These are phyloP conservation scores for Tetrapisispora nanseiensis DNA, from an alignment of 805 yeast genomes.

Conservation along the genomic window DNA sequence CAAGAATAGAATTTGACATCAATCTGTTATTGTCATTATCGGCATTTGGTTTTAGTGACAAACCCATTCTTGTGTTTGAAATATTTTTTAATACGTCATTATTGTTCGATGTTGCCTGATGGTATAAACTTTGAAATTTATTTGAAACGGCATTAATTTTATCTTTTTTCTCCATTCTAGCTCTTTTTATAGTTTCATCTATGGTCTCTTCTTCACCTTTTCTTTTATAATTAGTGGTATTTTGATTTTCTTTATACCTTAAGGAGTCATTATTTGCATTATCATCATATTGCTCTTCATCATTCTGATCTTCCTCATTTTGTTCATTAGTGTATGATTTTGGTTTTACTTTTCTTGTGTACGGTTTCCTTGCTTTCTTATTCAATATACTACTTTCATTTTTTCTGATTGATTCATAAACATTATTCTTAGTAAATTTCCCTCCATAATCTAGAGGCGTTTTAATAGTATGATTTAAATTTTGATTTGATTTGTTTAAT, in stretches of 20 bases:
- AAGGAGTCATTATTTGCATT: not conserved
- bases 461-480: conserved; percentile 6
- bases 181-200: not conserved
- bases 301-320: not conserved
- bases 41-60: not conserved
- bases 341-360: conserved; percentile 1
- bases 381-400: conserved; percentile 2
- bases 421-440: conserved; percentile 31
- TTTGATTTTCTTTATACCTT: not conserved
- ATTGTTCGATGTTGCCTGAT: not conserved
- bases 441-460: conserved; percentile 59
- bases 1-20: not conserved
- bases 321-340: not conserved
- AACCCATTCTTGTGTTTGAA: not conserved
- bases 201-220: conserved; percentile 4
- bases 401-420: conserved; percentile 4
- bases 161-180: not conserved
- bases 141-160: not conserved
- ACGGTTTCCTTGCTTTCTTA: conserved; percentile 4
- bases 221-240: not conserved
- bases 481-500: conserved; percentile 15
- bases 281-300: not conserved
- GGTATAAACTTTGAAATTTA: conserved; percentile 4
- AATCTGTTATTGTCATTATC: conserved; percentile 1
- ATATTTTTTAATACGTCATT: not conserved